Conservation (phyloP, 2,329 filamentous ascomycete species). For the Apiospora marii region DNA sequence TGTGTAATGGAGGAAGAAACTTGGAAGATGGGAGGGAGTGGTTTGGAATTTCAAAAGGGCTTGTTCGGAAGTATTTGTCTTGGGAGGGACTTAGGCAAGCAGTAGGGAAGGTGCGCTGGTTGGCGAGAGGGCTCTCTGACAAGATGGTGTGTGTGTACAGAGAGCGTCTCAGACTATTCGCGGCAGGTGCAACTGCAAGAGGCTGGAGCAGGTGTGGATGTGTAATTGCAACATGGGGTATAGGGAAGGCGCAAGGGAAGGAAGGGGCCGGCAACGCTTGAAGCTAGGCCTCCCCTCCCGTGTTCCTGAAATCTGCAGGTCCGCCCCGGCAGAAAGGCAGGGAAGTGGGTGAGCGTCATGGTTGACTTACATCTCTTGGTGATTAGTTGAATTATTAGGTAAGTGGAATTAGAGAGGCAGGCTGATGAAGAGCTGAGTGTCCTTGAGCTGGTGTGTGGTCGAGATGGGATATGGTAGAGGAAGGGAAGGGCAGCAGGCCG, state of each 20-base stretch:
- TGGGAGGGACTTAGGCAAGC: neutral
- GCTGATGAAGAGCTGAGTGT: neutral
- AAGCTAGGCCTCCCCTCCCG: neutral
- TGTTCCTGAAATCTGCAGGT: neutral
- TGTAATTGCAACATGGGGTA: slow-evolving; percentile 4
- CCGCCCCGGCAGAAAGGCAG: neutral
- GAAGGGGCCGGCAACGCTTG: neutral
- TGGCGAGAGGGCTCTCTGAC: neutral
- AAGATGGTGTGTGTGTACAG: slow-evolving; percentile 2
- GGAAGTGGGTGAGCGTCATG: neutral
- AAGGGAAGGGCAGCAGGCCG: neutral
- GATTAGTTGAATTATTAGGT: neutral
- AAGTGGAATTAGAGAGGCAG: neutral
- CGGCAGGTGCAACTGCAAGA: slow-evolving; percentile 16
- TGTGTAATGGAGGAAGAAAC: slow-evolving; percentile 5
- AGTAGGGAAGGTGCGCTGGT: slow-evolving; percentile 6
- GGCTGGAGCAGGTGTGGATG: slow-evolving; percentile 10
- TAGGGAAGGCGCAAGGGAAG: neutral
- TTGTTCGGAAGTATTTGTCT: neutral
- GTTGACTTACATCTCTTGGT: slow-evolving; percentile 15
- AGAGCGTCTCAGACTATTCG: neutral
- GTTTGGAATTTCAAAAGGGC: slow-evolving; percentile 6
- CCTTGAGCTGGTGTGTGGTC: neutral
- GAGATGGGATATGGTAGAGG: neutral
- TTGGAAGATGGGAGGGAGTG: too few species aligned